phyloP scores from a whole-genome alignment of 192 early-diverging fungal species.

The Lobulomyces angularis region DNA sequence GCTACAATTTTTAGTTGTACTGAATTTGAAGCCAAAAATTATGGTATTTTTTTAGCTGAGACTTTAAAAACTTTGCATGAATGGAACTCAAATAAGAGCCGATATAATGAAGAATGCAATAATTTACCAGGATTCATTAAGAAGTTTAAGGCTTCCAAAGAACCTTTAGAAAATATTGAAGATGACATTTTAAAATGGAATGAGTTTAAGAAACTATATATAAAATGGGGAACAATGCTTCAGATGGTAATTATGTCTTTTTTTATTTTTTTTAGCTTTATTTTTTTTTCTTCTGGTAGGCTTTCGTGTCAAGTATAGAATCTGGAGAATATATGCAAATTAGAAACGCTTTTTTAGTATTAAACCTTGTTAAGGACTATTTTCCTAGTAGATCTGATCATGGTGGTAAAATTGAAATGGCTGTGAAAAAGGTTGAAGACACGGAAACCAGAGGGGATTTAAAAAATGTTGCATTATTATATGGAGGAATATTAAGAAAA shows the following conservation, averaged over 20 bases:
- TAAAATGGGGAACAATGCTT: not conserved
- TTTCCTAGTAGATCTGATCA: conserved; percentile 49
- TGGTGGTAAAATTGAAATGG: conserved; percentile 34
- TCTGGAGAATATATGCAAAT: conserved; percentile 59
- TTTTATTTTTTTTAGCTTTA: conserved; percentile 5
- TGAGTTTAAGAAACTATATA: conserved; percentile 6
- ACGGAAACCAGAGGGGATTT: conserved; percentile 56
- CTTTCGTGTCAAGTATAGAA: conserved; percentile 26
- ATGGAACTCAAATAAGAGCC: conserved; percentile 37
- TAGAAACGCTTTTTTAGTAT: conserved; percentile 60
- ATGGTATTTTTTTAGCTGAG: conserved; percentile 47
- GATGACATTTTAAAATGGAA: conserved; percentile 58
- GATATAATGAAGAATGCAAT: conserved; percentile 41
- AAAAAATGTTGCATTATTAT: conserved; percentile 52
- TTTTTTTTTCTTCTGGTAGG: conserved; percentile 3
- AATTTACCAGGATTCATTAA: conserved; percentile 58
- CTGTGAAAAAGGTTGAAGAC: conserved; percentile 29
- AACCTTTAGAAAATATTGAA: conserved; percentile 26
- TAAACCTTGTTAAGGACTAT: conserved; percentile 43
- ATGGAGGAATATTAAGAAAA: conserved; percentile 26
- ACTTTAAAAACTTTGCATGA: conserved; percentile 37
- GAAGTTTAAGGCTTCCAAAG: conserved; percentile 34
- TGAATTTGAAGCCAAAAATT: conserved; percentile 61
- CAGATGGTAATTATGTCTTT: conserved; percentile 5
- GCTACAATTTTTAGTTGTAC: conserved; percentile 42